phyloP scores from a whole-genome alignment of 805 yeast genomes.

The Metschnikowia peoriensis region DNA sequence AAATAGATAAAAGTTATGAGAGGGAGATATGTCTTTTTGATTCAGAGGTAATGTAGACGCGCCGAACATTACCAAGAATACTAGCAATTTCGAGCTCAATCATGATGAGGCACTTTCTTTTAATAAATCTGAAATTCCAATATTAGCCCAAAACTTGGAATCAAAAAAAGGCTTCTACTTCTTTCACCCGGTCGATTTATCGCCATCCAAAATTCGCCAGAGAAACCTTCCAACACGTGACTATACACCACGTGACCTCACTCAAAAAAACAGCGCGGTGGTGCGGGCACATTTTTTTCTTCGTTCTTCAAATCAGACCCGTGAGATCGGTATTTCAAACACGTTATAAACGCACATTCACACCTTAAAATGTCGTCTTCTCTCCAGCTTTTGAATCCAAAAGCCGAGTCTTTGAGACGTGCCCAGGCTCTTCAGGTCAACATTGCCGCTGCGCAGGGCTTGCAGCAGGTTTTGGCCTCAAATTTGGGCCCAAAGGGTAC shows the following conservation, averaged over 20 bases:
- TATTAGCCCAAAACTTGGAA: too few relatives aligned
- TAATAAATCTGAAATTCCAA: too few relatives aligned
- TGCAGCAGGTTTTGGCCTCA: conserved; percentile 87
- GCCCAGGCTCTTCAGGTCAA: conserved; percentile 94
- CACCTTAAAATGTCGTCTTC: conserved; percentile 47
- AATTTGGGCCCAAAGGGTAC: conserved; percentile 98
- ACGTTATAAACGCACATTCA: neutral
- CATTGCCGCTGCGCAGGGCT: conserved; percentile 93
- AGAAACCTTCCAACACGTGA: neutral
- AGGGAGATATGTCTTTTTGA: too few relatives aligned
- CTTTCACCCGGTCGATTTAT: too few relatives aligned
- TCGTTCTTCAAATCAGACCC: neutral
- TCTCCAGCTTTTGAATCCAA: conserved; percentile 89
- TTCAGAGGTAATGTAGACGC: too few relatives aligned
- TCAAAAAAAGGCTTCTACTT: too few relatives aligned
- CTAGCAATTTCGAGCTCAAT: too few relatives aligned
- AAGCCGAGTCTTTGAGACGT: conserved; percentile 93
- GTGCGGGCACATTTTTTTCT: neutral
- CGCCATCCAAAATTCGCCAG: neutral
- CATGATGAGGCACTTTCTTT: too few relatives aligned
- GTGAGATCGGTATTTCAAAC: neutral
- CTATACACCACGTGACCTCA: neutral
- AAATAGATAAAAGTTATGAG: too few relatives aligned
- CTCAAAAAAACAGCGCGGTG: neutral
- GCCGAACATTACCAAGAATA: too few relatives aligned